phyloP scores from a whole-genome alignment of 768 basidiomycete species.

The Cystofilobasidium macerans region DNA sequence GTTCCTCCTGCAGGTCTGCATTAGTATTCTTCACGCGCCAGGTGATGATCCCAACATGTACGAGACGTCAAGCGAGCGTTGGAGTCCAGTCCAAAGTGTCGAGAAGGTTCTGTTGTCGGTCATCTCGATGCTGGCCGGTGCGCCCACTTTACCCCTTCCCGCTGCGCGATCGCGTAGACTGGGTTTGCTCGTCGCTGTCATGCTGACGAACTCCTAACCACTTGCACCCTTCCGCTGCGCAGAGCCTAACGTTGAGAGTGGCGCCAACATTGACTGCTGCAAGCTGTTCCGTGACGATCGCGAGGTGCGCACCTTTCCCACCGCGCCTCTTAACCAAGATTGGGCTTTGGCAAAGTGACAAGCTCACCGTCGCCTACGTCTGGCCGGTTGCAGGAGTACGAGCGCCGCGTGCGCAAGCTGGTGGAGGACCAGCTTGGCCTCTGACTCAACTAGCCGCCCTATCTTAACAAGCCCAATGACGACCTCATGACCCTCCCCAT shows the following conservation, averaged over 20 bases:
- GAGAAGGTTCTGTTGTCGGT: slow-evolving; percentile 95
- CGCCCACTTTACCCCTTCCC: slow-evolving; percentile 33
- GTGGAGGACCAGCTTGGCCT: slow-evolving; percentile 25
- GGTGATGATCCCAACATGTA: slow-evolving; percentile 56
- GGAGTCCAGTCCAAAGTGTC: slow-evolving; percentile 90
- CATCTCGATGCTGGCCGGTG: slow-evolving; percentile 91
- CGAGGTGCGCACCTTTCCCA: slow-evolving; percentile 6
- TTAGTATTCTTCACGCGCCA: slow-evolving; percentile 89
- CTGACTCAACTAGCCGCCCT: too few species aligned
- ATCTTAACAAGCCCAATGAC: too few species aligned
- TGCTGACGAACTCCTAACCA: slow-evolving; percentile 1
- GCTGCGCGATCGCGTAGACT: neutral
- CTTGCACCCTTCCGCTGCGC: neutral
- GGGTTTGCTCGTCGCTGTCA: too few species aligned
- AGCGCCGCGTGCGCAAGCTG: slow-evolving; percentile 21
- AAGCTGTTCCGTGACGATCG: slow-evolving; percentile 23
- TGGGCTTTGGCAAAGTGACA: too few species aligned
- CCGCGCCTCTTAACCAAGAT: too few species aligned
- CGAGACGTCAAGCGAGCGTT: slow-evolving; percentile 87
- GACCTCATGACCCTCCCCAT: too few species aligned
- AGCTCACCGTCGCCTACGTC: neutral
- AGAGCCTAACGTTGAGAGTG: slow-evolving; percentile 96
- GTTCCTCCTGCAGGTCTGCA: too few species aligned
- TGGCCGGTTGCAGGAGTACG: slow-evolving; percentile 20
- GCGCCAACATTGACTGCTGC: slow-evolving; percentile 62